Conservation (phyloP, 768 basidiomycete genomes). For the Coprinopsis sp. region DNA sequence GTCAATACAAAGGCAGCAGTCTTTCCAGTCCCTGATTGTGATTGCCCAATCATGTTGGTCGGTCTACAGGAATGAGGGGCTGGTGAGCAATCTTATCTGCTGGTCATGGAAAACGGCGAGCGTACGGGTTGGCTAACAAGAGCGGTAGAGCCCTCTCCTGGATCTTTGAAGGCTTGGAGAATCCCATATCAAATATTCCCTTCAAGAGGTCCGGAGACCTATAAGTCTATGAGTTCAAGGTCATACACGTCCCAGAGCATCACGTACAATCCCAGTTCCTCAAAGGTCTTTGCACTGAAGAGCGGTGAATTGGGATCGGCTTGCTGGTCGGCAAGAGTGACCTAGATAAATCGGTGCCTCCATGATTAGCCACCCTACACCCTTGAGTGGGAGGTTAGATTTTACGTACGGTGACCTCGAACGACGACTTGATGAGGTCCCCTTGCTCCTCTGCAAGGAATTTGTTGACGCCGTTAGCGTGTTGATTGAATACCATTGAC, state of each 20-base stretch:
- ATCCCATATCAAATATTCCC: slow-evolving; percentile 92
- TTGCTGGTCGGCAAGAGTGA: slow-evolving; percentile 96
- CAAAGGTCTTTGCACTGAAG: slow-evolving; percentile 89
- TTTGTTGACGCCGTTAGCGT: background rate
- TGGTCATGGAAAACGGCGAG: slow-evolving; percentile 1
- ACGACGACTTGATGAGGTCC: slow-evolving; percentile 74
- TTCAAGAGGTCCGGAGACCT: slow-evolving; percentile 87
- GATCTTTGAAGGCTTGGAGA: slow-evolving; percentile 97
- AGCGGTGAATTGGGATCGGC: slow-evolving; percentile 94
- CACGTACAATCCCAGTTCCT: slow-evolving; percentile 89
- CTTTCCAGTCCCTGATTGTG: slow-evolving; percentile 98
- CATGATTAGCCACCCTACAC: background rate
- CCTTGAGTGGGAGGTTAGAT: slow-evolving; percentile 6
- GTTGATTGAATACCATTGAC: background rate
- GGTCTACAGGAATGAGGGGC: no score
- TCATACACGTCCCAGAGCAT: background rate
- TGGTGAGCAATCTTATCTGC: slow-evolving; percentile 20
- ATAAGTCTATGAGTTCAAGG: background rate
- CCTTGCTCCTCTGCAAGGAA: slow-evolving; percentile 29
- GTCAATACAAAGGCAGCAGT: slow-evolving; percentile 97
- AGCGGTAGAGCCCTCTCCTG: slow-evolving; percentile 95
- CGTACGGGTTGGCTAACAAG: slow-evolving; percentile 81
- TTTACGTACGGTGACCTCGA: slow-evolving; percentile 74
- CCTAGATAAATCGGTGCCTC: slow-evolving; percentile 39
- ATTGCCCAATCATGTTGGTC: slow-evolving; percentile 98